These are phyloP conservation scores for Alloteropsis semialata DNA, from an alignment of 176 grass and related monocot species.

Conservation along the genomic window DNA sequence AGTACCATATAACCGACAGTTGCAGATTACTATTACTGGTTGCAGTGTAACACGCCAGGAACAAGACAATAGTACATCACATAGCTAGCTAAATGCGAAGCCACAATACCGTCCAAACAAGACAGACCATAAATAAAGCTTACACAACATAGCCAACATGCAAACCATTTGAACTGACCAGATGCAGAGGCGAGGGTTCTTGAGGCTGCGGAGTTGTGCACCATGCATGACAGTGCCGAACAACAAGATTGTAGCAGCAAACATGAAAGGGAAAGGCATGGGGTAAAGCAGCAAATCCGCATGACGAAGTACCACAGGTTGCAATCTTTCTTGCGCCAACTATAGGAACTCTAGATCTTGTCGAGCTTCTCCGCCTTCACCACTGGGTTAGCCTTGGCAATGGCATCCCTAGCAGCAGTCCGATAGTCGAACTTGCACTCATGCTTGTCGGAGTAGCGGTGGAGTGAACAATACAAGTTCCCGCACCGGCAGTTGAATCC, in stretches of 20 bases:
- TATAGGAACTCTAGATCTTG: conserved; percentile 60
- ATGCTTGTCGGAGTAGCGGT: conserved; percentile 92
- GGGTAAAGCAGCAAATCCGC: conserved; percentile 35
- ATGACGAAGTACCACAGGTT: conserved; percentile 8
- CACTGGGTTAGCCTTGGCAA: conserved; percentile 94
- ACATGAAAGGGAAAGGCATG: conserved; percentile 52
- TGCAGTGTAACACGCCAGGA: conserved; percentile 29
- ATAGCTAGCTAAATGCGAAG: conserved; percentile 60
- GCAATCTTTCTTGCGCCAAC: not conserved
- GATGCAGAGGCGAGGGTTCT: conserved; percentile 17
- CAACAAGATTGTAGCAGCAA: conserved; percentile 34
- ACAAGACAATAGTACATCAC: conserved; percentile 46
- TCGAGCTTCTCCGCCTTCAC: conserved; percentile 95
- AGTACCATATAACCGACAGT: conserved; percentile 12
- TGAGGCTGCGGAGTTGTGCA: conserved; percentile 26
- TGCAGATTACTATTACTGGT: conserved; percentile 43
- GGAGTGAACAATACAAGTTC: conserved; percentile 62
- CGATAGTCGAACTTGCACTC: conserved; percentile 89
- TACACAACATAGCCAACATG: conserved; percentile 66
- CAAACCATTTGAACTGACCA: conserved; percentile 41
- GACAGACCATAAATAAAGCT: conserved; percentile 52
- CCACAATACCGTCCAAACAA: conserved; percentile 31
- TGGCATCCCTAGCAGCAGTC: conserved; percentile 75
- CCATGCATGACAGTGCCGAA: conserved; percentile 43
- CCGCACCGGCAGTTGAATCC: conserved; percentile 92